A percentile compares a stretch with the other conserved stretches of the same genome.
Conservation (phyloP, 345 rosid genomes). For the thale cress (Arabidopsis thaliana) region DNA sequence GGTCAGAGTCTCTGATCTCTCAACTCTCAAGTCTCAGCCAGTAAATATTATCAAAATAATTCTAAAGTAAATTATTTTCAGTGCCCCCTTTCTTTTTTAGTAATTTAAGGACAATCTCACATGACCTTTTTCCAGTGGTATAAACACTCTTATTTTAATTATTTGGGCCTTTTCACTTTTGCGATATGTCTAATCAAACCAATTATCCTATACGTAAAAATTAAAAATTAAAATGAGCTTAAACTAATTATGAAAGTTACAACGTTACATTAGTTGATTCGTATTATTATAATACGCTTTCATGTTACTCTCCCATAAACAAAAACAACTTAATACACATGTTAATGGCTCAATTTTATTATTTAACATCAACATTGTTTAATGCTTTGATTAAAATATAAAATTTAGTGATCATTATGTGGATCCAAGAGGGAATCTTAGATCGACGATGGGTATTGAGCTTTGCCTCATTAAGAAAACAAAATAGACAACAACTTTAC, state of each 20-base stretch:
- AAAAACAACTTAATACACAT: background rate
- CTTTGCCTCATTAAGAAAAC: background rate
- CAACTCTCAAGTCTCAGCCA: slow-evolving; percentile 13
- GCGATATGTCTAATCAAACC: background rate
- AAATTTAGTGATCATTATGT: slow-evolving; percentile 3
- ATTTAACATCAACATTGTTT: background rate
- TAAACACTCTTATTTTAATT: background rate
- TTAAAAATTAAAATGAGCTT: background rate
- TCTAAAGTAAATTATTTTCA: slow-evolving; percentile 23
- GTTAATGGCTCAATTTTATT: background rate
- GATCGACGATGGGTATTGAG: slow-evolving; percentile 13
- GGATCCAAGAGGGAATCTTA: slow-evolving; percentile 25
- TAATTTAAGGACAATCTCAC: slow-evolving; percentile 41
- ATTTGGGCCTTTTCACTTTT: background rate
- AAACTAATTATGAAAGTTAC: background rate
- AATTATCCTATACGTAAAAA: background rate
- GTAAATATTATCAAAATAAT: background rate
- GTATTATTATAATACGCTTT: background rate
- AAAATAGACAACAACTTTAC: background rate
- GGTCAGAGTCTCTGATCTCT: background rate
- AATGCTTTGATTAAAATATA: background rate
- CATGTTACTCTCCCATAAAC: background rate
- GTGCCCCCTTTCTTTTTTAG: slow-evolving; percentile 24
- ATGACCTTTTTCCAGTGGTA: slow-evolving; percentile 12
- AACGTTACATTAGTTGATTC: background rate